Conservation (phyloP, 306 rosid genomes). For the Prunus mongolica region DNA sequence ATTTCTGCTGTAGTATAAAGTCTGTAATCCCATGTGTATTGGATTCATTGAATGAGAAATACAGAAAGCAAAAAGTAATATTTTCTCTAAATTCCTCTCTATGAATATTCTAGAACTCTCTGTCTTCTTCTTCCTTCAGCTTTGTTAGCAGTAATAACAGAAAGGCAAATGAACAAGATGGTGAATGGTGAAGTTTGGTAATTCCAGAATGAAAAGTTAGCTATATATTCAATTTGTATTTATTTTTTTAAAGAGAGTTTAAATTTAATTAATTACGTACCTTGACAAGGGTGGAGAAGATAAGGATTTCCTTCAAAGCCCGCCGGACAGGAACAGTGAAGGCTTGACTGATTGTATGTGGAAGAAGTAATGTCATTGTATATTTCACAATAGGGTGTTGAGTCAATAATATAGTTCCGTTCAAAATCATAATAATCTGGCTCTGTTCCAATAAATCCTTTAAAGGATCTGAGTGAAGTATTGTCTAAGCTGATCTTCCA, state of each 20-base stretch:
- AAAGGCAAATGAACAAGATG: background rate
- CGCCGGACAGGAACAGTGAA: background rate
- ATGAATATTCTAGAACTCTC: too few species aligned
- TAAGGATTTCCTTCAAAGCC: conserved; percentile 19
- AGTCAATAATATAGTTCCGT: background rate
- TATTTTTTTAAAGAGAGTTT: background rate
- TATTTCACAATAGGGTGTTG: background rate
- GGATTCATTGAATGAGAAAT: too few species aligned
- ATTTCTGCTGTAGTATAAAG: too few species aligned
- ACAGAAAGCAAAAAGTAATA: too few species aligned
- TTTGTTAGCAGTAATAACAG: background rate
- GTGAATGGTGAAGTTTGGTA: background rate
- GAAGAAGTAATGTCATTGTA: background rate
- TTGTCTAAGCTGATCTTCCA: conserved; percentile 1
- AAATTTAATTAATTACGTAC: background rate
- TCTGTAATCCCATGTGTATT: too few species aligned
- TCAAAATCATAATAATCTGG: too few species aligned
- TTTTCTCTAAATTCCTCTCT: too few species aligned
- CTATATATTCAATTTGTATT: too few species aligned
- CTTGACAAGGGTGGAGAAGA: conserved; percentile 2
- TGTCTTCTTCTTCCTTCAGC: too few species aligned
- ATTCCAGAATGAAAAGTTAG: too few species aligned
- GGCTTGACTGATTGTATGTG: background rate
- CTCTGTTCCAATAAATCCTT: too few species aligned
- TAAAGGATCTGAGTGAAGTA: too few species aligned